Percentiles rank a stretch among this genome's conserved stretches.
Evolutionary conservation across 768 basidiomycete genomes (phyloP).

Genomic region (Russula earlei): DNA sequence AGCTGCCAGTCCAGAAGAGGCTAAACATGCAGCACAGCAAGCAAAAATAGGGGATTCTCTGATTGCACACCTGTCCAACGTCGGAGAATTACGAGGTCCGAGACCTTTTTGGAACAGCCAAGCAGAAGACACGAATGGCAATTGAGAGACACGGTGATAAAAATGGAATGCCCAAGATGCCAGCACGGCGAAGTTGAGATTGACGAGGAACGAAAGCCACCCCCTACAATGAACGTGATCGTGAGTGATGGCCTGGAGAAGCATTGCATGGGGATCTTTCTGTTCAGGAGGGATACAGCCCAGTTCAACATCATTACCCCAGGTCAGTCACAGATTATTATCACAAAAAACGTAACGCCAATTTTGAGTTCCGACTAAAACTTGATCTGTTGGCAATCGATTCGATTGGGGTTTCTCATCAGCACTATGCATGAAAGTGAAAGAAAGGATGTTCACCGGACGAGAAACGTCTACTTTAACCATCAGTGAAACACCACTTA

Average conservation of each 20-base stretch:
- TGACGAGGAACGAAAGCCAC: slow-evolving; percentile 80
- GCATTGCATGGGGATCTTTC: slow-evolving; percentile 83
- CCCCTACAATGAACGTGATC: slow-evolving; percentile 74
- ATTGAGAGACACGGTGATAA: slow-evolving; percentile 44
- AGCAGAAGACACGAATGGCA: neutral
- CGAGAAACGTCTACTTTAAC: too few species aligned
- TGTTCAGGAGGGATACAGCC: slow-evolving; percentile 68
- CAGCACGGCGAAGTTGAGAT: slow-evolving; percentile 85
- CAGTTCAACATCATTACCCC: too few species aligned
- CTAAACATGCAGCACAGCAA: slow-evolving; percentile 51
- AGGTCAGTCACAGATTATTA: too few species aligned
- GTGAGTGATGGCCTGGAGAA: slow-evolving; percentile 71
- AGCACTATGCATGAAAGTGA: too few species aligned
- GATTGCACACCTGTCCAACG: slow-evolving; percentile 67
- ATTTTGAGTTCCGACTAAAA: too few species aligned
- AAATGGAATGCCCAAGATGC: slow-evolving; percentile 86
- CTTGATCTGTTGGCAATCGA: too few species aligned
- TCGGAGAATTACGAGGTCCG: slow-evolving; percentile 85
- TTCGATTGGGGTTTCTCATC: too few species aligned
- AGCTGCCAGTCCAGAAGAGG: neutral
- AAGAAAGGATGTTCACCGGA: too few species aligned
- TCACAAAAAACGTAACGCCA: too few species aligned
- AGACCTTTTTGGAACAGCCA: slow-evolving; percentile 44
- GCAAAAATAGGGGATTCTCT: slow-evolving; percentile 84
- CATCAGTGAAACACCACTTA: too few species aligned